A percentile compares a stretch with the other conserved stretches of the same genome.
These are phyloP conservation scores for Aureobasidium subglaciale DNA, from an alignment of 2,329 filamentous ascomycete genomes.

Conservation along the genomic window DNA sequence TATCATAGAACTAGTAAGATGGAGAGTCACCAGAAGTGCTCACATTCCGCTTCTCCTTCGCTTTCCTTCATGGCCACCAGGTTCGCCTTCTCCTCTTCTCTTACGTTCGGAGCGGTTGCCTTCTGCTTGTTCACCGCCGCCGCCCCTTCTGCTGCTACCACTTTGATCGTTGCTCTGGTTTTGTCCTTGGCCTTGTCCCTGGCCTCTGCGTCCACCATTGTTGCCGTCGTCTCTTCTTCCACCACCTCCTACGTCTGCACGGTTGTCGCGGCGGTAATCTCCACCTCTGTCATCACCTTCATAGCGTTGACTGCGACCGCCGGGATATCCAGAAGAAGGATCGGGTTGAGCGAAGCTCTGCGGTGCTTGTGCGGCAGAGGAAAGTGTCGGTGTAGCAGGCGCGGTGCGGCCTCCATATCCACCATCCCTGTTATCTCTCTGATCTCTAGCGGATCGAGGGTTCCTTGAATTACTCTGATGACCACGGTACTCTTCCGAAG, in stretches of 20 bases:
- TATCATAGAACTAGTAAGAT: too few relatives aligned
- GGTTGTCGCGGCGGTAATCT: neutral
- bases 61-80: slow-evolving; percentile 13
- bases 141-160: neutral
- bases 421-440: slow-evolving; percentile 15
- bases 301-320: neutral
- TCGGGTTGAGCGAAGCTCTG: neutral
- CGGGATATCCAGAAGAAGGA: neutral
- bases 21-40: too few relatives aligned
- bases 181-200: too few relatives aligned
- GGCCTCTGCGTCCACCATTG: neutral
- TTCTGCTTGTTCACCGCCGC: neutral
- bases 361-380: neutral
- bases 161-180: neutral
- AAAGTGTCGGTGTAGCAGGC: neutral
- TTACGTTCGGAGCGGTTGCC: slow-evolving; percentile 13
- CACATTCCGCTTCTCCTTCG: slow-evolving; percentile 17
- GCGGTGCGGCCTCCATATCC: neutral
- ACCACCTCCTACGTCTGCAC: neutral
- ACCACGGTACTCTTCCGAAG: neutral
- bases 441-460: too few relatives aligned
- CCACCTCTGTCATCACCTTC: neutral
- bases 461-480: too few relatives aligned
- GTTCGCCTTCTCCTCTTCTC: slow-evolving; percentile 17
- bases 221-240: neutral